Percentiles rank a stretch among this genome's conserved stretches.
These are phyloP conservation scores for Escovopsis sp. DNA, from an alignment of 2,329 filamentous ascomycete genomes.

Conservation along the genomic window DNA sequence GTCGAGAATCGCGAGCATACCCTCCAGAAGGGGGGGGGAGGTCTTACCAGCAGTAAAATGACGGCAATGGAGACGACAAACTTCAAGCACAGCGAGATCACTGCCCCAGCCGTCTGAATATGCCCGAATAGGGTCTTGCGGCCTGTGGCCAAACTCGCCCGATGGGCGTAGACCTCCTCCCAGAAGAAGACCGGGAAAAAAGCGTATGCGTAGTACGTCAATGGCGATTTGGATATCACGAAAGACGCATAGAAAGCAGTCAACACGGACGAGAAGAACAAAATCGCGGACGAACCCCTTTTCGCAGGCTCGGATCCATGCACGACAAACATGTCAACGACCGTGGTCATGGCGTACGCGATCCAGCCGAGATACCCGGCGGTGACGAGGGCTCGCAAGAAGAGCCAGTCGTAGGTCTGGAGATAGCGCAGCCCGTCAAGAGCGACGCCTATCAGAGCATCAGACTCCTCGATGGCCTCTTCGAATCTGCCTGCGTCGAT, in stretches of 20 bases:
- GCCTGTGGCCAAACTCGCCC: conserved; percentile 54
- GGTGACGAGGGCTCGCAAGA: conserved; percentile 77
- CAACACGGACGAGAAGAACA: conserved; percentile 64
- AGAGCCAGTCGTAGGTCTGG: conserved; percentile 97
- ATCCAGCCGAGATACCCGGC: conserved; percentile 92
- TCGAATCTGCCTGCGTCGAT: conserved; percentile 55
- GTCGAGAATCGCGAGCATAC: not conserved
- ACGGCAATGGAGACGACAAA: conserved; percentile 54
- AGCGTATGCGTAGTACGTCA: conserved; percentile 80
- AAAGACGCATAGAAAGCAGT: conserved; percentile 66
- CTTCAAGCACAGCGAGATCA: conserved; percentile 48
- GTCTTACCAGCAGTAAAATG: conserved; percentile 59
- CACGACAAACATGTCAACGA: conserved; percentile 77
- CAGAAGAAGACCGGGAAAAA: conserved; percentile 91
- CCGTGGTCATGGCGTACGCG: conserved; percentile 75
- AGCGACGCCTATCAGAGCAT: conserved; percentile 59
- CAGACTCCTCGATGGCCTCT: conserved; percentile 65
- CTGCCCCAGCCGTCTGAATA: conserved; percentile 43
- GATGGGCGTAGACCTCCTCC: conserved; percentile 81
- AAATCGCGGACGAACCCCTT: conserved; percentile 42
- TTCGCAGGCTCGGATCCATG: conserved; percentile 51
- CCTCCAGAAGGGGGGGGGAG: conserved; percentile 4
- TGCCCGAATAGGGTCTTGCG: conserved; percentile 54
- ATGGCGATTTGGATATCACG: conserved; percentile 61
- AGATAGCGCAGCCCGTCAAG: conserved; percentile 81